Conservation (phyloP, 257 asterid genomes). For the Nicotiana otophora region DNA sequence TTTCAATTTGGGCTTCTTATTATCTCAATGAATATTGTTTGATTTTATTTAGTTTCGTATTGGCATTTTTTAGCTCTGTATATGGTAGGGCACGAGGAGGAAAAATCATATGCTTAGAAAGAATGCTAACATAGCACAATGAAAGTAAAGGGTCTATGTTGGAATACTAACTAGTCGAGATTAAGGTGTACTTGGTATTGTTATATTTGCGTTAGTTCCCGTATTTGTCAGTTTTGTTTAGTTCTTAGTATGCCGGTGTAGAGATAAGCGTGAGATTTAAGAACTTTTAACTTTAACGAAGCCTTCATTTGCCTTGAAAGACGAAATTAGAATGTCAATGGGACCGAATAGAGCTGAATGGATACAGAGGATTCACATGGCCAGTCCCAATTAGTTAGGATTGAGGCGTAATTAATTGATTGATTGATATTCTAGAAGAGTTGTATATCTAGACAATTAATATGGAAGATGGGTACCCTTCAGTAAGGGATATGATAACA, state of each 20-base stretch:
- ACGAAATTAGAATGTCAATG: not conserved
- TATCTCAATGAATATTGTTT: not conserved
- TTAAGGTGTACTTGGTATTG: not conserved
- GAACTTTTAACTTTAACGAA: not conserved
- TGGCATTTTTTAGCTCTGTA: not conserved
- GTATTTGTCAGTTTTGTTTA: not conserved
- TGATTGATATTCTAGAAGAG: not conserved
- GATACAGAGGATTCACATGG: not conserved
- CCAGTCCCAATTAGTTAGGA: constrained; percentile 1
- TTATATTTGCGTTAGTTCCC: not conserved
- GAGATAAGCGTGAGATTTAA: not conserved
- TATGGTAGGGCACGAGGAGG: not conserved
- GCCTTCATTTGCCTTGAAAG: not conserved
- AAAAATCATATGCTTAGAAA: not conserved
- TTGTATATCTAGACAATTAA: not conserved
- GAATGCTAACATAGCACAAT: not conserved
- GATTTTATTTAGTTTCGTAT: not conserved
- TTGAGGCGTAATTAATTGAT: not conserved
- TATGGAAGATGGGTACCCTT: not conserved
- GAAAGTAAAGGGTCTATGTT: not conserved
- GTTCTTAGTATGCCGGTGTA: not conserved
- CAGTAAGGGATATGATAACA: not conserved
- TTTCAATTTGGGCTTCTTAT: not conserved
- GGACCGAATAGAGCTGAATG: not conserved
- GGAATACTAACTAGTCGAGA: not conserved